Base-by-base conservation (phyloP, 768 basidiomycete species). In the Mycena crocata region DNA sequence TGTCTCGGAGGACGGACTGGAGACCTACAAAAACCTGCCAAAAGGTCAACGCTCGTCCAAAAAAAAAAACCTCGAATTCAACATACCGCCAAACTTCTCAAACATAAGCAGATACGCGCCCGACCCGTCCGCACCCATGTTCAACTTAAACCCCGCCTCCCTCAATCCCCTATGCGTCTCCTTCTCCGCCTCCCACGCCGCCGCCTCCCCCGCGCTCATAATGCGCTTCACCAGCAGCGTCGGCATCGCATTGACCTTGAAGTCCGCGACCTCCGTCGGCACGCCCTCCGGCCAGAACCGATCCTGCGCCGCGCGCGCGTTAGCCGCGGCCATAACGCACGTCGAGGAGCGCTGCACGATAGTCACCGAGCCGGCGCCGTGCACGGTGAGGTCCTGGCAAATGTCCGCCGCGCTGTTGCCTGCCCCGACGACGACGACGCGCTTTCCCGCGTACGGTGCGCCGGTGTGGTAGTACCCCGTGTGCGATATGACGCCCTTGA, bases 301-400 rank as follows among this genome's bases (percentile, higher is more conserved):
- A n/a, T 58, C 60, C 24, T 59, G 30, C 24, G 15, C 30, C 3
- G 23, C 14, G 6, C 49, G 57, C 17, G 48, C 30, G n/a, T 28
- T 24, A 26, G 37, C 60, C 19, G 54, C 57, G 52, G 59, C 48
- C n/a, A 78, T 63, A 12, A 82, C 48, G 52, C 74, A 79, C 10
- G 79, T 84, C 1, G 80, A 72, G 7, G 81, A 81, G 26, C 83
- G 78, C 57, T 84, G 82, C 23, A 83, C 73, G 78, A 84, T 82
- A 0, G 81, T 83, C n/a, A 83, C 78, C 0, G 73, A 71, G 23
- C 62, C 35, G 13, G 80, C 81, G 32, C 77, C 77, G 13, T 75
- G 73, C 30, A 70, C 56, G 0, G 70, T 64, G 7, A 81, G 72
- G 67, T 84, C 83, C 58, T 79, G 79, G 61, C 79, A 78, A 14